Conservation (phyloP, 768 basidiomycete genomes). For the Mycena rosella region DNA sequence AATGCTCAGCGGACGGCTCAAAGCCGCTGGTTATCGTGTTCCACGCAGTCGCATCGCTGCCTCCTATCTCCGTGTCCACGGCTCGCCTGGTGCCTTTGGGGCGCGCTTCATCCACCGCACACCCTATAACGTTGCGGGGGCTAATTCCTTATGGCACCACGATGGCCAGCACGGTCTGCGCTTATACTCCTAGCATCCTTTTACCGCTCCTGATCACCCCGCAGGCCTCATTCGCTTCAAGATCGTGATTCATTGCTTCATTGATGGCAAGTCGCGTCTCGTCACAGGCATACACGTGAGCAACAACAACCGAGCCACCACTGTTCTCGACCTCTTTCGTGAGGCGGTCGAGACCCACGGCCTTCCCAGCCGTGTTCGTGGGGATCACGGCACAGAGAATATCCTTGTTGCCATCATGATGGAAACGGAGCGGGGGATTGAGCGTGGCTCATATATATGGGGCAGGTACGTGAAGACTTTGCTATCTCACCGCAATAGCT, state of each 20-base stretch:
- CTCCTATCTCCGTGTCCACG: neutral
- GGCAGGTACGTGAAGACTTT: neutral
- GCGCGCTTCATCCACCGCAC: neutral
- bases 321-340: slow-evolving; percentile 53
- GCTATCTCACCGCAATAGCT: neutral
- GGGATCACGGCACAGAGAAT: slow-evolving; percentile 7
- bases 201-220: neutral
- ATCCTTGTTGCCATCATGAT: neutral
- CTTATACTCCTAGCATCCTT: too few species aligned
- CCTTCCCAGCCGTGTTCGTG: slow-evolving; percentile 46
- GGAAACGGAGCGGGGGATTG: neutral
- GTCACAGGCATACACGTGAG: slow-evolving; percentile 49
- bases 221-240: slow-evolving; percentile 13
- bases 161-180: neutral
- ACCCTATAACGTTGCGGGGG: neutral
- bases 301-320: slow-evolving; percentile 55
- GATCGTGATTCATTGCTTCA: slow-evolving; percentile 48
- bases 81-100: neutral
- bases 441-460: neutral
- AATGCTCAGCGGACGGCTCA: slow-evolving; percentile 43
- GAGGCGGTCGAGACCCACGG: slow-evolving; percentile 41
- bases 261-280: slow-evolving; percentile 56
- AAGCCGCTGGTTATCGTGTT: slow-evolving; percentile 26
- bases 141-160: neutral
- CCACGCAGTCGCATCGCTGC: slow-evolving; percentile 31